phyloP scores from a whole-genome alignment of 352 stramenopile species.

The Phytophthora foliorum region DNA sequence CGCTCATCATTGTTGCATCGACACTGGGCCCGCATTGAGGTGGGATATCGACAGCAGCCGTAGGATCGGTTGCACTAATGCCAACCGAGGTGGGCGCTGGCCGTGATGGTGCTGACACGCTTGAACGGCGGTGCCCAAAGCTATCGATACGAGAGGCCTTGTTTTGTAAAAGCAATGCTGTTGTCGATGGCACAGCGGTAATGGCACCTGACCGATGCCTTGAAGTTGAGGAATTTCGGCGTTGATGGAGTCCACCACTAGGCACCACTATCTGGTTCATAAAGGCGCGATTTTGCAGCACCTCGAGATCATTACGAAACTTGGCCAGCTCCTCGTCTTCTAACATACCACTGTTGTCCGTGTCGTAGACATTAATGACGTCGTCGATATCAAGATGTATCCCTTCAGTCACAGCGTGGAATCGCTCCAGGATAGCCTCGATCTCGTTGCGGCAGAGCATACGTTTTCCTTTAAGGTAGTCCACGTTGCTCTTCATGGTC shows the following conservation, averaged over 20 bases:
- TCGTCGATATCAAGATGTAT: slow-evolving; percentile 84
- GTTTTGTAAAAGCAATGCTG: slow-evolving; percentile 31
- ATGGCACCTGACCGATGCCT: slow-evolving; percentile 24
- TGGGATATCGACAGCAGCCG: background rate
- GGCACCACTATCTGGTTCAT: slow-evolving; percentile 46
- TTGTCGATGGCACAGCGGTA: slow-evolving; percentile 10
- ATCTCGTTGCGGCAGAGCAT: slow-evolving; percentile 83
- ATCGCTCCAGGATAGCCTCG: slow-evolving; percentile 71
- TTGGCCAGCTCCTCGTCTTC: slow-evolving; percentile 80
- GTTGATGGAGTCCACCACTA: slow-evolving; percentile 24
- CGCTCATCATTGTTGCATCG: slow-evolving; percentile 9
- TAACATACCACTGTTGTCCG: slow-evolving; percentile 79
- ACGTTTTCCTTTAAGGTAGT: slow-evolving; percentile 77
- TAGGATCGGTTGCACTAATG: background rate
- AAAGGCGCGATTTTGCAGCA: slow-evolving; percentile 77
- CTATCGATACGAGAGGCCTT: slow-evolving; percentile 28
- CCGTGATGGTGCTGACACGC: background rate
- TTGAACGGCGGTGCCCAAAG: slow-evolving; percentile 10
- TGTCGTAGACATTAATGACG: slow-evolving; percentile 85
- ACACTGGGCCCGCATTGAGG: slow-evolving; percentile 17
- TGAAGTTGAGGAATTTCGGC: slow-evolving; percentile 5
- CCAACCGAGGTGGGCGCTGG: background rate
- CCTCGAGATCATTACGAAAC: slow-evolving; percentile 76
- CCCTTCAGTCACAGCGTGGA: slow-evolving; percentile 77
- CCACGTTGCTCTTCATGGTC: slow-evolving; percentile 84